Evolutionary conservation across 73 alveolate species (phyloP), one percentile per base, ranked within the genome.

Genomic region (Stentor roeselii): DNA sequence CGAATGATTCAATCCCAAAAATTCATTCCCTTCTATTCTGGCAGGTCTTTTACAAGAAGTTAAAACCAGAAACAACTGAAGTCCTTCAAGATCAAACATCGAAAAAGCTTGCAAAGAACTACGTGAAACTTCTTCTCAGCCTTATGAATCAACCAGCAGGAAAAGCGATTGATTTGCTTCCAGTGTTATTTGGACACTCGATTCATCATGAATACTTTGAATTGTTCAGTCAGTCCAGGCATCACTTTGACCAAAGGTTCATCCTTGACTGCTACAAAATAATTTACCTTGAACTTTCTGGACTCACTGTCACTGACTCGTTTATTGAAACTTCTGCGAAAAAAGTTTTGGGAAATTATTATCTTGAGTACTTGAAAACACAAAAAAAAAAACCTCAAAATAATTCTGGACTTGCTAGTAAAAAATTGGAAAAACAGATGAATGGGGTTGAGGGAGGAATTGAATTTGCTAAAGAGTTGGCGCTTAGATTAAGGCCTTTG

Each of bases 191-290:
- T 0, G 80, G 80, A 1, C 80, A 67, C 34, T 36, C 80, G 11
- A 67, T 67, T 0, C 80, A 67, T 34, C 80, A 67, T 67, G 80
- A 67, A 67, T 2, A 27, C 27, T 67, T 15, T 21, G 80, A 67
- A 11, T 11, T 21, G 27, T 67, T 67, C 37, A 67, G 34, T 14
- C 34, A 30, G 21, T 21, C 80, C n/a, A n/a, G 80, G 41, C 41
- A 21, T 11, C 41, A 27, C 0, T 21, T 67, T n/a, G 80, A 67
- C 37, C 14, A 27, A 11, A 67, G 80, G 41, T 67, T 67, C 37
- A 67, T 67, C 2, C 37, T 67, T 27, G 80, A 67, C 80, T 67
- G 80, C 80, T 67, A 67, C 34, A 67, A 67, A 32, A 21, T 67
- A 14, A 67, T 67, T 30, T 67, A 67, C 34, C n/a, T 15, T 1